Evolutionary conservation across 495 filamentous ascomycete species (phyloP).

Genomic region (Neurospora sp.): DNA sequence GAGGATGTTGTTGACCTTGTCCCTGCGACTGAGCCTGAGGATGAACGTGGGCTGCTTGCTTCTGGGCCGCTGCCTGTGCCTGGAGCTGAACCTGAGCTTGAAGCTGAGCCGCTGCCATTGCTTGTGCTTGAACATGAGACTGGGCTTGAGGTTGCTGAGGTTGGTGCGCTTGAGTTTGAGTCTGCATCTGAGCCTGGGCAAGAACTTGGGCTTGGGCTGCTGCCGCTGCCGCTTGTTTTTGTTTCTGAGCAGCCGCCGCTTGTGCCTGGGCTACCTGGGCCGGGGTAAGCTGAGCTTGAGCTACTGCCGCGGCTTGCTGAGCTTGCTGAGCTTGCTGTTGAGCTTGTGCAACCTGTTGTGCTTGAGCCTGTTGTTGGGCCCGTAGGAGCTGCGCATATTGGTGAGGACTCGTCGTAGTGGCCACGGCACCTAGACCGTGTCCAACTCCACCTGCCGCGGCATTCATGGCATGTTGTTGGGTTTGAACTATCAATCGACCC

Average conservation of each 20-base stretch:
- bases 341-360: conserved; percentile 8
- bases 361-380: conserved; percentile 49
- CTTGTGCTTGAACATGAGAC: not conserved
- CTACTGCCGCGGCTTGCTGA: not conserved
- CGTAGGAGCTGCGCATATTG: conserved; percentile 66
- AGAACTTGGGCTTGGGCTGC: conserved; percentile 6
- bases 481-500: conserved; percentile 21
- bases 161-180: not conserved
- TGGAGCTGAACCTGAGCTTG: not conserved
- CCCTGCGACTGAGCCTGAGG: conserved; percentile 13
- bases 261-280: not conserved
- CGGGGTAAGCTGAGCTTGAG: not conserved
- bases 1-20: not conserved
- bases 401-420: conserved; percentile 39
- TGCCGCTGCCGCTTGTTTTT: conserved; percentile 17
- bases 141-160: not conserved
- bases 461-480: conserved; percentile 45
- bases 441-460: conserved; percentile 47
- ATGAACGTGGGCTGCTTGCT: not conserved
- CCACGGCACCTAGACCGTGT: conserved; percentile 20
- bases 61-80: not conserved
- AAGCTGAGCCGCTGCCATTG: not conserved
- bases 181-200: conserved; percentile 6
- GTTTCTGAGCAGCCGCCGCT: conserved; percentile 43
- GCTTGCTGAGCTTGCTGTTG: conserved; percentile 3